Evolutionary conservation across 768 basidiomycete genomes (phyloP), one percentile per base, ranked within the genome.

Genomic region (Cystobasidium tubakii): DNA sequence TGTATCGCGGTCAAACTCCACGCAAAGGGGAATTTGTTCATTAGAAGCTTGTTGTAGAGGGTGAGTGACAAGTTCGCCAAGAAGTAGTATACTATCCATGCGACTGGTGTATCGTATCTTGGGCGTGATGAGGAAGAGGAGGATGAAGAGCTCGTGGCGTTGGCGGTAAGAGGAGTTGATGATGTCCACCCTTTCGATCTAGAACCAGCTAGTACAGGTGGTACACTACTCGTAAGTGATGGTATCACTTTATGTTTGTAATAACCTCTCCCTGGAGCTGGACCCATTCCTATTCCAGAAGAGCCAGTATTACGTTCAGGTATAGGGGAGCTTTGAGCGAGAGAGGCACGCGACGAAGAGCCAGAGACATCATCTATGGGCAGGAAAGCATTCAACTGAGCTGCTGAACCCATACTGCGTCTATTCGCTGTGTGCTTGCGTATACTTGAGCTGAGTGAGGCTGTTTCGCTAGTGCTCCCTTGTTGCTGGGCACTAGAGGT

Each of bases 1-100:
- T 97, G 94, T 1, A 96, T 76, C 2, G 91, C 93, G 0, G 95
- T 97, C 27, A 99, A 85, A 1, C 92, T 90, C 84, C 97, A 98
- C 1, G 95, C 94, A 78, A 91, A 98, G 0, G 96, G 96, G 80
- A 98, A 98, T 71, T 86, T 87, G 66, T 90, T 88, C 75, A 99
- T 87, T 21, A 98, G 88, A 43, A 87, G 85, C 82, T 99, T 99
- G 86, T 99, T 99, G 82, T 91, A 96, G 54, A 99, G 83, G 9
- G 95, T 98, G 76, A 99, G 86, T 13, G 87, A 86, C 33, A 98
- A 87, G 82, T 97, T 98, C 85, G 94, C 89, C 74, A 83, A 81
- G 79, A 99, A 97, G 83, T 96, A 98, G 75, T 91, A 83, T 2
- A 81, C 77, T 21, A 97, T 85, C 91, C 91, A 93, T 23, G 75